Percentiles rank a stretch among this genome's conserved stretches.
Conservation (phyloP, 768 basidiomycete species). For the Antrodiella citrinella region DNA sequence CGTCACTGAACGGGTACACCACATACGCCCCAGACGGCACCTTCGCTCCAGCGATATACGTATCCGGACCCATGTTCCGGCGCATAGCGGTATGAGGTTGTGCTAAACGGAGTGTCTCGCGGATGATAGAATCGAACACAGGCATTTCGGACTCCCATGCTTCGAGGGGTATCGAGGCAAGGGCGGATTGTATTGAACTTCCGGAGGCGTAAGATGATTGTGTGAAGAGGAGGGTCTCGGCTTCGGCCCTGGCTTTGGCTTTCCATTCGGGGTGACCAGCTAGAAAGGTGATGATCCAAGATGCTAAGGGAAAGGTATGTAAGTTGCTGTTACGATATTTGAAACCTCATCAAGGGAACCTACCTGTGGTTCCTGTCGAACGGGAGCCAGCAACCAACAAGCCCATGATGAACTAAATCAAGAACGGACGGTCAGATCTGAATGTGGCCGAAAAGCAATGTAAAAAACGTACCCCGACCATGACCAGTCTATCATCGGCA, state of each 20-base stretch:
- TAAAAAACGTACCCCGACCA: slow-evolving; percentile 52
- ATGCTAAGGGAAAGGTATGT: slow-evolving; percentile 33
- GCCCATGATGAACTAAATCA: slow-evolving; percentile 69
- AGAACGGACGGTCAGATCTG: slow-evolving; percentile 7
- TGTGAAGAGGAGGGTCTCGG: slow-evolving; percentile 44
- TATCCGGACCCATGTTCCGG: slow-evolving; percentile 66
- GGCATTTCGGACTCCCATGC: slow-evolving; percentile 67
- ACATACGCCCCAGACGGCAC: slow-evolving; percentile 71
- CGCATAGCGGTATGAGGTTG: slow-evolving; percentile 80
- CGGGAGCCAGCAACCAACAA: slow-evolving; percentile 74
- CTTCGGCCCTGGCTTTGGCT: slow-evolving; percentile 49
- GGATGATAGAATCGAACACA: slow-evolving; percentile 62
- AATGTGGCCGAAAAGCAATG: neutral
- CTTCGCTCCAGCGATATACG: slow-evolving; percentile 58
- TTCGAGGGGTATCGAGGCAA: slow-evolving; percentile 56
- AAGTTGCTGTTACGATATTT: slow-evolving; percentile 2
- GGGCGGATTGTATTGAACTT: slow-evolving; percentile 17
- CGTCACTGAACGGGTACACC: slow-evolving; percentile 73
- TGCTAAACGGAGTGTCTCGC: slow-evolving; percentile 70
- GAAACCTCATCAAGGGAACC: slow-evolving; percentile 10
- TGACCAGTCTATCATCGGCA: slow-evolving; percentile 57
- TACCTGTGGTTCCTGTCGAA: slow-evolving; percentile 68
- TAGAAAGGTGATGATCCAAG: slow-evolving; percentile 69
- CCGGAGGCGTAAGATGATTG: slow-evolving; percentile 15
- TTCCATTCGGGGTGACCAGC: slow-evolving; percentile 63